phyloP scores from a whole-genome alignment of 140 eudicot genomes.

The Erigeron philadelphicus region DNA sequence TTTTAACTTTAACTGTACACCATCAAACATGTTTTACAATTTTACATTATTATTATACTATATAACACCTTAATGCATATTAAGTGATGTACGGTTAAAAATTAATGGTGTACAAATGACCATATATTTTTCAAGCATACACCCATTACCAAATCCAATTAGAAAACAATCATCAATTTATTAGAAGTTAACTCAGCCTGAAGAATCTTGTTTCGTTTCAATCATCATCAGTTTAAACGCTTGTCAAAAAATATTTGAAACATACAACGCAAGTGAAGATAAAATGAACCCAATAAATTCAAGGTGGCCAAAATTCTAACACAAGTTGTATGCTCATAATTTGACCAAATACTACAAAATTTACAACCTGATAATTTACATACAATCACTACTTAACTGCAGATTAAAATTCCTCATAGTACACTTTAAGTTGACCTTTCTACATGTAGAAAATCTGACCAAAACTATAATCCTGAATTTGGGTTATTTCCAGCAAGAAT shows the following conservation, averaged over 20 bases:
- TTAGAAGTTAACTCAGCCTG: too few relatives aligned
- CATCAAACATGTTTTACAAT: too few relatives aligned
- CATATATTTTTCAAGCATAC: too few relatives aligned
- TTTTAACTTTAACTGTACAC: too few relatives aligned
- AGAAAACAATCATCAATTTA: too few relatives aligned
- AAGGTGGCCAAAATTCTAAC: neutral
- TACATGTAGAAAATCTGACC: slow-evolving; percentile 25
- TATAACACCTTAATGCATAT: too few relatives aligned
- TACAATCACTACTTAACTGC: slow-evolving; percentile 12
- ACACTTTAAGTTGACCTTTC: slow-evolving; percentile 3
- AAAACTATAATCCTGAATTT: slow-evolving; percentile 50
- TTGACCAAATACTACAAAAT: slow-evolving; percentile 10
- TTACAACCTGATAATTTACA: slow-evolving; percentile 26
- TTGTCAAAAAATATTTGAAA: neutral
- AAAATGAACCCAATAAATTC: neutral
- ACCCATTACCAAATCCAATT: too few relatives aligned
- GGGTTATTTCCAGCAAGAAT: slow-evolving; percentile 95
- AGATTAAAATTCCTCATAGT: neutral
- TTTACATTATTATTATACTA: too few relatives aligned
- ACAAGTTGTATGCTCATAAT: neutral
- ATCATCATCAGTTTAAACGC: neutral
- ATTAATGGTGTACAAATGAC: too few relatives aligned
- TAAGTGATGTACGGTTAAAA: too few relatives aligned
- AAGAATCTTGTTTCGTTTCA: too few relatives aligned
- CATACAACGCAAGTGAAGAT: neutral